phyloP scores from a whole-genome alignment of 2,329 filamentous ascomycete genomes.

The Aspergillus amoenus region DNA sequence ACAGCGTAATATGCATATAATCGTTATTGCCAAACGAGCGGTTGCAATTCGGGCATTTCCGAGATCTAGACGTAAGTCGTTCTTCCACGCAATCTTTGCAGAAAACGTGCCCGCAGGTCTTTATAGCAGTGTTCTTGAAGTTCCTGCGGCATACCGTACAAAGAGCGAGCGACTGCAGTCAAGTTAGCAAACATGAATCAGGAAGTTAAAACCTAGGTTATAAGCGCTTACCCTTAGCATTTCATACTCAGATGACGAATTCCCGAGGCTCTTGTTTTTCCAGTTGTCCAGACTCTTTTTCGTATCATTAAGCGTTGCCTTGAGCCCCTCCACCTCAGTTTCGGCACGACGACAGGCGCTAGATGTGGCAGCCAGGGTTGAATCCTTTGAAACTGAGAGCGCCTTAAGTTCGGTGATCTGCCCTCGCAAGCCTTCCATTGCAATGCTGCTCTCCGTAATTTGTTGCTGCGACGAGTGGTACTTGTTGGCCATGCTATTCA shows the following conservation, averaged over 20 bases:
- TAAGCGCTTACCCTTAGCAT: constrained; percentile 72
- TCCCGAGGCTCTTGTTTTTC: constrained; percentile 79
- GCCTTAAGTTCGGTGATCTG: constrained; percentile 77
- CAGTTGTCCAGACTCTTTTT: constrained; percentile 82
- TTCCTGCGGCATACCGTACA: constrained; percentile 91
- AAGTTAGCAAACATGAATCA: constrained; percentile 16
- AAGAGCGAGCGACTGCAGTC: constrained; percentile 66
- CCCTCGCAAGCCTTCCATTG: constrained; percentile 68
- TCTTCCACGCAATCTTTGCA: constrained; percentile 89
- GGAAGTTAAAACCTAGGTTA: background rate
- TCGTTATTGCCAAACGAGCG: constrained; percentile 89
- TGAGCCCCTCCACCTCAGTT: constrained; percentile 75
- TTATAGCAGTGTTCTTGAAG: constrained; percentile 91
- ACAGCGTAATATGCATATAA: constrained; percentile 65
- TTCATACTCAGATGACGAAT: constrained; percentile 78
- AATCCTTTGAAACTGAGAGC: constrained; percentile 73
- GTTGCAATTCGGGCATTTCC: constrained; percentile 94
- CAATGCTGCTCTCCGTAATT: constrained; percentile 67
- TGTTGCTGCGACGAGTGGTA: constrained; percentile 74
- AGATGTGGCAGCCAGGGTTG: constrained; percentile 63
- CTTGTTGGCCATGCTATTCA: constrained; percentile 68
- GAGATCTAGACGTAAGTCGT: constrained; percentile 81
- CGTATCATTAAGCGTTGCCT: constrained; percentile 71
- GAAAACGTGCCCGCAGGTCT: constrained; percentile 92
- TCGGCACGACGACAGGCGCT: constrained; percentile 61